Conservation (phyloP, 352 stramenopile genomes). For the Phytophthora nicotianae region DNA sequence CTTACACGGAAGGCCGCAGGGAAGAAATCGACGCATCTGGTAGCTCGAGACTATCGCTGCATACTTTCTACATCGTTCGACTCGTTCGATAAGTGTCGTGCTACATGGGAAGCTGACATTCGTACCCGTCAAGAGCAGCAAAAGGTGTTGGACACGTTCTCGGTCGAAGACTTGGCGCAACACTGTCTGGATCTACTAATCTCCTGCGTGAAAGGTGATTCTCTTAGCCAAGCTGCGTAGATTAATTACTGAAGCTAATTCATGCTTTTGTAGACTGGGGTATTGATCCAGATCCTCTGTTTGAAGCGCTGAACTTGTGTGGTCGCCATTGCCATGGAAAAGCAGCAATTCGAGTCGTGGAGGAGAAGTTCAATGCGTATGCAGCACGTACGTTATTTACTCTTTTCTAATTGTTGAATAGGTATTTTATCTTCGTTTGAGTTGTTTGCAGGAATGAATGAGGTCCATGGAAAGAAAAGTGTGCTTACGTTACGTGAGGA, state of each 20-base stretch:
- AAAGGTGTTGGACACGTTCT: conserved; percentile 34
- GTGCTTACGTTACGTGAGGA: conserved; percentile 63
- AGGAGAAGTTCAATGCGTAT: conserved; percentile 63
- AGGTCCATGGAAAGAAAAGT: conserved; percentile 53
- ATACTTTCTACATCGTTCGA: conserved; percentile 39
- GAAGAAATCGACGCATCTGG: conserved; percentile 49
- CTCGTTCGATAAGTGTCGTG: conserved; percentile 55
- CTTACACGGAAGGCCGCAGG: conserved; percentile 42
- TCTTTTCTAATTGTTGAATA: too few species aligned
- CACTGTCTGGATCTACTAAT: conserved; percentile 60
- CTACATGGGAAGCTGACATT: conserved; percentile 51
- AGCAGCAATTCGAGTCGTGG: conserved; percentile 38
- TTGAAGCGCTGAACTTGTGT: conserved; percentile 72
- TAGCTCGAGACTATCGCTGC: conserved; percentile 53
- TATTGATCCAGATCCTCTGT: conserved; percentile 64
- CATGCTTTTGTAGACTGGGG: conserved; percentile 54
- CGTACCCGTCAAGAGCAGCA: conserved; percentile 29
- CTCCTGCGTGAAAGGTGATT: conserved; percentile 58
- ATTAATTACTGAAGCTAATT: conserved; percentile 4
- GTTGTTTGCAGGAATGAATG: conserved; percentile 51
- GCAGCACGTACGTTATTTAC: conserved; percentile 32
- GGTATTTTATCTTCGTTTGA: too few species aligned
- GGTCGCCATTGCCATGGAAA: conserved; percentile 54
- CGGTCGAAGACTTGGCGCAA: conserved; percentile 49
- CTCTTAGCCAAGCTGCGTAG: background rate